Evolutionary conservation across 257 asterid species (phyloP).

Genomic region (Cordia subcordata): DNA sequence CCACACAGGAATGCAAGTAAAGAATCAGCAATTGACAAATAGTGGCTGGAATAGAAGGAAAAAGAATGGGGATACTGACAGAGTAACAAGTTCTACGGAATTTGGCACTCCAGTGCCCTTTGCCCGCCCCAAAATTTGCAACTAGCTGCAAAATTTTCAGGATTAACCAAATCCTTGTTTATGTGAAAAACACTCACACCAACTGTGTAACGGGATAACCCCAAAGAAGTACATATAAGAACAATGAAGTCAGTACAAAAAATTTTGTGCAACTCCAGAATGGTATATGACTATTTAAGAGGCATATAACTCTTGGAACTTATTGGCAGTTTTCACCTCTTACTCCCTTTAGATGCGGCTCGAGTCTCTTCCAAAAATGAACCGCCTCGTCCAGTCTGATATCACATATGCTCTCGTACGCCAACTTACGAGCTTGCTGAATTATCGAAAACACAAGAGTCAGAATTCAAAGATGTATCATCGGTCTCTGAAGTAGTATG

Average conservation of each 20-base stretch:
- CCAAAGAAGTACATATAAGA: neutral
- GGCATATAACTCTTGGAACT: too few relatives aligned
- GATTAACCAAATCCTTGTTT: conserved; percentile 6
- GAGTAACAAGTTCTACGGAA: too few relatives aligned
- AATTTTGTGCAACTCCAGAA: neutral
- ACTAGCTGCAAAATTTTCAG: conserved; percentile 44
- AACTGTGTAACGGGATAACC: neutral
- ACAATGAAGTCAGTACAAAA: neutral
- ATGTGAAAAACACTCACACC: neutral
- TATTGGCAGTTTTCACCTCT: neutral
- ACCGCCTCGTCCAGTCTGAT: conserved; percentile 82
- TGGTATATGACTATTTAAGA: too few relatives aligned
- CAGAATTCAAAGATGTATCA: neutral
- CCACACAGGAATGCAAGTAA: too few relatives aligned
- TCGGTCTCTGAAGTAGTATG: neutral
- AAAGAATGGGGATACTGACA: too few relatives aligned
- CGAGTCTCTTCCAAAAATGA: conserved; percentile 91
- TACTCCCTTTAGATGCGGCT: conserved; percentile 54
- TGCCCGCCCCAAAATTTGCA: too few relatives aligned
- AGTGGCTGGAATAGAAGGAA: too few relatives aligned
- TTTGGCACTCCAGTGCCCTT: too few relatives aligned
- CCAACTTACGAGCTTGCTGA: conserved; percentile 97
- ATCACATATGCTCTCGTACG: conserved; percentile 90
- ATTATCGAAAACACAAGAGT: conserved; percentile 3
- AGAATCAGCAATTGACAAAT: too few relatives aligned